phyloP scores from a whole-genome alignment of 2,329 filamentous ascomycete species.

The Fusarium odoratissimum region DNA sequence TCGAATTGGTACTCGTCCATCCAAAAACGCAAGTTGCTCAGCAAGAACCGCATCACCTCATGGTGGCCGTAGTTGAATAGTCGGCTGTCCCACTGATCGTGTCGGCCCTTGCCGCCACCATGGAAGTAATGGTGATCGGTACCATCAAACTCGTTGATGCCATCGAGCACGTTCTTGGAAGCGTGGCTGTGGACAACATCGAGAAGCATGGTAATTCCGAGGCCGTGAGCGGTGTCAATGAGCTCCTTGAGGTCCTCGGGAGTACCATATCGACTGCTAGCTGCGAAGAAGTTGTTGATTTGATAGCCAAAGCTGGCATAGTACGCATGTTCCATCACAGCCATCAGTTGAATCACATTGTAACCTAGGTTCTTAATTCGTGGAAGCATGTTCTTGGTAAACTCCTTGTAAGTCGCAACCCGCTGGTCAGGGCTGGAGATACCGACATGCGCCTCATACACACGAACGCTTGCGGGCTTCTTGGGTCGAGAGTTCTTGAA shows the following conservation, averaged over 20 bases:
- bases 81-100: slow-evolving; percentile 95
- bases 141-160: slow-evolving; percentile 95
- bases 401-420: slow-evolving; percentile 97
- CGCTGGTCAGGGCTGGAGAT: slow-evolving; percentile 92
- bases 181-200: slow-evolving; percentile 98
- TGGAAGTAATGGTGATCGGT: slow-evolving; percentile 98
- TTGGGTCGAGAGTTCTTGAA: slow-evolving; percentile 87
- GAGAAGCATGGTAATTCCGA: slow-evolving; percentile 91
- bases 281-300: slow-evolving; percentile 98
- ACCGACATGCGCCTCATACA: slow-evolving; percentile 98
- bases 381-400: slow-evolving; percentile 90
- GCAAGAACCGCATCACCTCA: slow-evolving; percentile 93
- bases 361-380: slow-evolving; percentile 92
- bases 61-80: slow-evolving; percentile 97
- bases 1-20: slow-evolving; percentile 99
- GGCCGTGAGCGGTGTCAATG: slow-evolving; percentile 90
- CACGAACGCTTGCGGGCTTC: slow-evolving; percentile 86
- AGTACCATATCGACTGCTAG: slow-evolving; percentile 92
- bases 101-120: slow-evolving; percentile 81
- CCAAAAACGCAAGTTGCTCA: slow-evolving; percentile 97
- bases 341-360: slow-evolving; percentile 98
- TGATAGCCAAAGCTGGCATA: slow-evolving; percentile 99
- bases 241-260: slow-evolving; percentile 97
- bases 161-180: slow-evolving; percentile 96
- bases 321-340: slow-evolving; percentile 99